phyloP scores from a whole-genome alignment of 495 filamentous ascomycete species.

The Aspergillus funiculosus region DNA sequence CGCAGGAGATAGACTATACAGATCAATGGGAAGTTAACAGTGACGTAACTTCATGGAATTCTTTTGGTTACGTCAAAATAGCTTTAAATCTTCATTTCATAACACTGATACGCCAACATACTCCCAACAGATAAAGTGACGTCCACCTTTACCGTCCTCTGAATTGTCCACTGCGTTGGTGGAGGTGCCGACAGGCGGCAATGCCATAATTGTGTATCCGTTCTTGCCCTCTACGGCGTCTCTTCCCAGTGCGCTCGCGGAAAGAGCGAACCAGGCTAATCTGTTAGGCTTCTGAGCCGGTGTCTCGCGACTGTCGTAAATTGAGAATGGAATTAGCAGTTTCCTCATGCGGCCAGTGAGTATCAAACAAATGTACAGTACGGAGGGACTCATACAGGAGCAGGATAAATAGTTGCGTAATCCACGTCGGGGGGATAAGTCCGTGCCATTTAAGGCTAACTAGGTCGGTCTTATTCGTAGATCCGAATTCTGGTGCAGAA shows the following conservation, averaged over 20 bases:
- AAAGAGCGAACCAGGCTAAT: constrained; percentile 38
- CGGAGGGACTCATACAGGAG: constrained; percentile 31
- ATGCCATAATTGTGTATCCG: constrained; percentile 41
- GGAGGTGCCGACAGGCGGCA: constrained; percentile 9
- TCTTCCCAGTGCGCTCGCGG: constrained; percentile 31
- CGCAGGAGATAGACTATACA: no score
- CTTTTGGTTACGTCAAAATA: no score
- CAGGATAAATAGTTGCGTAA: constrained; percentile 32
- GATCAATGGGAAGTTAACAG: no score
- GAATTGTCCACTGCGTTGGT: neutral
- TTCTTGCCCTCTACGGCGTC: constrained; percentile 38
- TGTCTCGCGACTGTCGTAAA: constrained; percentile 16
- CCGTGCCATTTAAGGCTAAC: constrained; percentile 46
- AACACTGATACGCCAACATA: constrained; percentile 33
- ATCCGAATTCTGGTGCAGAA: constrained; percentile 47
- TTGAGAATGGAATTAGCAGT: neutral
- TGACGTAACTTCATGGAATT: no score
- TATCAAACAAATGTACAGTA: neutral
- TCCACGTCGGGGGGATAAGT: constrained; percentile 39
- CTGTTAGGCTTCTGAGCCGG: constrained; percentile 8
- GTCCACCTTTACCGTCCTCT: neutral
- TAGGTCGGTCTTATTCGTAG: constrained; percentile 21
- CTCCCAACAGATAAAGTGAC: constrained; percentile 34
- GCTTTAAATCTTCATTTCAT: no score
- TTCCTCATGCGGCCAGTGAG: neutral